Conservation (phyloP, 2,329 filamentous ascomycete species). For the Cercospora sp. region DNA sequence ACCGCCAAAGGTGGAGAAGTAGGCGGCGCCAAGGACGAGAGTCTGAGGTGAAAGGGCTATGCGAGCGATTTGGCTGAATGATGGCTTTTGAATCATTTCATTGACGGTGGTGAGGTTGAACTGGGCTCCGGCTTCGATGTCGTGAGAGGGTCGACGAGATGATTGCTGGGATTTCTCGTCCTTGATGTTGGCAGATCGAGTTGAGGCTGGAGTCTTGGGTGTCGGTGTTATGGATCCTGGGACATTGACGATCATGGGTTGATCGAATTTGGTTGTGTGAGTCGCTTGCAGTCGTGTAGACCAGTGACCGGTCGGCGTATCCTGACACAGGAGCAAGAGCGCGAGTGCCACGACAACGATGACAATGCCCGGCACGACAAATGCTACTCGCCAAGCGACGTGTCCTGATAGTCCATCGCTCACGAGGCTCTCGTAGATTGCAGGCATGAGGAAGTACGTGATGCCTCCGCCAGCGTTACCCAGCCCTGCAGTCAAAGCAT, state of each 20-base stretch:
- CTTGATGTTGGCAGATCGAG: conserved; percentile 33
- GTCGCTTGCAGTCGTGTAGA: conserved; percentile 65
- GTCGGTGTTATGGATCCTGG: conserved; percentile 53
- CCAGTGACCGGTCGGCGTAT: conserved; percentile 82
- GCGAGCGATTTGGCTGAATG: conserved; percentile 58
- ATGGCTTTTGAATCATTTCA: conserved; percentile 65
- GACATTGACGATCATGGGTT: conserved; percentile 51
- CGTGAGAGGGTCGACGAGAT: conserved; percentile 41
- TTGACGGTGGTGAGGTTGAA: conserved; percentile 55
- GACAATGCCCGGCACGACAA: conserved; percentile 66
- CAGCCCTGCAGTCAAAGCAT: conserved; percentile 79
- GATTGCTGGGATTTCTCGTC: conserved; percentile 44
- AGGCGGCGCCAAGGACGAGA: conserved; percentile 53
- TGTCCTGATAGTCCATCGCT: conserved; percentile 46
- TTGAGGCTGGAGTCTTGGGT: conserved; percentile 36
- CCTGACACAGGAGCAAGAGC: conserved; percentile 54
- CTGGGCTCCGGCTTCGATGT: conserved; percentile 49
- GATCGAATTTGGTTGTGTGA: conserved; percentile 50
- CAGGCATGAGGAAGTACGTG: conserved; percentile 92
- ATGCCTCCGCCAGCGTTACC: conserved; percentile 88
- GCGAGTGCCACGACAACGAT: conserved; percentile 21
- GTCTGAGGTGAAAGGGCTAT: conserved; percentile 64
- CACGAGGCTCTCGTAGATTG: conserved; percentile 59
- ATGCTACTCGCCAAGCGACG: conserved; percentile 79
- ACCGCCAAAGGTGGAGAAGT: conserved; percentile 62